These are phyloP conservation scores for Hemerocallis citrina DNA, from an alignment of 106 monocot genomes.

Conservation along the genomic window DNA sequence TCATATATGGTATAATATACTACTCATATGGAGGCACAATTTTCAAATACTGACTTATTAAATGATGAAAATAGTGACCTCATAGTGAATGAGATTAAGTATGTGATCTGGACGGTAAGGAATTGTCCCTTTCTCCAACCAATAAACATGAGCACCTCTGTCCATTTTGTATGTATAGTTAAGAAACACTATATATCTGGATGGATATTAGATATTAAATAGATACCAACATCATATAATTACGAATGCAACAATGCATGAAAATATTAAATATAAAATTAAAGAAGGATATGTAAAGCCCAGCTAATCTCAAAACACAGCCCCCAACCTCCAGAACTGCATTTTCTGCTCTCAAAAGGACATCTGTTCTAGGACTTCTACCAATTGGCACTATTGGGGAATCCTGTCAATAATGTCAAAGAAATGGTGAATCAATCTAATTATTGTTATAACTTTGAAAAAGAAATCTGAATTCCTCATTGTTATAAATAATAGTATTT, in stretches of 20 bases:
- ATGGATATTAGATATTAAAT: not conserved
- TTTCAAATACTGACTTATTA: not conserved
- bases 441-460: not conserved
- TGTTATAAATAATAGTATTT: not conserved
- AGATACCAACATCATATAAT: not conserved
- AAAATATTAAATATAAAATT: not conserved
- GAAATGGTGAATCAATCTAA: not conserved
- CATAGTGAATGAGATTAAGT: constrained; percentile 91
- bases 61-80: constrained; percentile 35
- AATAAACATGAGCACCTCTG: constrained; percentile 81
- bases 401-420: constrained; percentile 32
- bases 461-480: not conserved
- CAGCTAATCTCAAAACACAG: constrained; percentile 75
- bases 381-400: constrained; percentile 72
- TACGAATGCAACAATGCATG: not conserved
- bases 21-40: not conserved
- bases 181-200: constrained; percentile 17
- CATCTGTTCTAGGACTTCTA: constrained; percentile 66
- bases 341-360: constrained; percentile 78
- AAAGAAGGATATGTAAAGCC: constrained; percentile 92
- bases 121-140: constrained; percentile 64
- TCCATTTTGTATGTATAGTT: constrained; percentile 42
- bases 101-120: constrained; percentile 79
- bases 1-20: too few relatives aligned
- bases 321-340: constrained; percentile 60